Conservation (phyloP, 495 filamentous ascomycete species). For the Trichoderma parareesei region DNA sequence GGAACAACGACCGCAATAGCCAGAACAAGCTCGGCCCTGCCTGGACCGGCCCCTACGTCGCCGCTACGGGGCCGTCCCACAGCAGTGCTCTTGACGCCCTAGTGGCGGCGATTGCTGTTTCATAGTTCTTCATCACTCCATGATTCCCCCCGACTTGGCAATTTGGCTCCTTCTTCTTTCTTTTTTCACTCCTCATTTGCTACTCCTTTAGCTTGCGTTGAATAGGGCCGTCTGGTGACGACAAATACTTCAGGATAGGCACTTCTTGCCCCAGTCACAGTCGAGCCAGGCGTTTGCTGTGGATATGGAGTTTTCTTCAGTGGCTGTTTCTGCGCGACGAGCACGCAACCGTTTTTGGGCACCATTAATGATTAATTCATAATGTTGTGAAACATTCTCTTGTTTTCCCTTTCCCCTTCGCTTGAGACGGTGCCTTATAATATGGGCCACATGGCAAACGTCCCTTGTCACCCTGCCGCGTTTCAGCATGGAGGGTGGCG, state of each 20-base stretch:
- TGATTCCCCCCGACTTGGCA: background rate
- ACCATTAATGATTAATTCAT: slow-evolving; percentile 2
- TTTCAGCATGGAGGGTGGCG: background rate
- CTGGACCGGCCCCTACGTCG: slow-evolving; percentile 52
- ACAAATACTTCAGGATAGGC: background rate
- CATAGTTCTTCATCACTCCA: slow-evolving; percentile 12
- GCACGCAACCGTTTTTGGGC: background rate
- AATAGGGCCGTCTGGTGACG: slow-evolving; percentile 3
- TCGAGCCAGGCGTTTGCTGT: slow-evolving; percentile 8
- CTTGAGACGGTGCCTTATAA: slow-evolving; percentile 1
- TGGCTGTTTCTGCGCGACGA: background rate
- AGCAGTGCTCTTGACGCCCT: slow-evolving; percentile 61
- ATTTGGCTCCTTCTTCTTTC: background rate
- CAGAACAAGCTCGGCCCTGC: slow-evolving; percentile 44
- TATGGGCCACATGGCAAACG: background rate
- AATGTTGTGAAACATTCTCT: background rate
- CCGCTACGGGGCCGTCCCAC: slow-evolving; percentile 46
- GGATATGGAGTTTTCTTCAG: background rate
- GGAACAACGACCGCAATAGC: slow-evolving; percentile 49
- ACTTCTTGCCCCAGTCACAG: background rate
- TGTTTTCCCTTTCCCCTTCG: background rate
- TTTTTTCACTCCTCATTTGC: background rate
- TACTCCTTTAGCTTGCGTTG: background rate
- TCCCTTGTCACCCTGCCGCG: background rate
- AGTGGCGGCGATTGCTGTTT: slow-evolving; percentile 51